phyloP scores from a whole-genome alignment of 805 yeast genomes.

The Wickerhamiella hasegawae region DNA sequence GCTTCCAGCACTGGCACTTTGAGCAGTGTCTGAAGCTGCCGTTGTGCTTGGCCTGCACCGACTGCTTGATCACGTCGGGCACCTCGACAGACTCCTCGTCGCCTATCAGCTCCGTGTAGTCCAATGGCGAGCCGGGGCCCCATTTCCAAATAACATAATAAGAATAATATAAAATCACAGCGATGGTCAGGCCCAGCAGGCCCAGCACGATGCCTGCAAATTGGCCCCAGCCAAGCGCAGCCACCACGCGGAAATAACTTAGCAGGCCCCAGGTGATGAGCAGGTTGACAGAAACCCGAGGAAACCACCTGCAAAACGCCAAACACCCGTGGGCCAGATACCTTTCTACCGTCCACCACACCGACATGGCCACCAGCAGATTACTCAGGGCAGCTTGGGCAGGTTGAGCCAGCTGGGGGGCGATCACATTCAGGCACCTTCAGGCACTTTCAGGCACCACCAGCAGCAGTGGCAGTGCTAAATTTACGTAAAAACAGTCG shows the following conservation, averaged over 20 bases:
- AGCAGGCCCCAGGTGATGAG: slow-evolving; percentile 21
- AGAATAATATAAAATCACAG: slow-evolving; percentile 2
- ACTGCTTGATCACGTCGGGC: slow-evolving; percentile 16
- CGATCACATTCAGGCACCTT: too few species aligned
- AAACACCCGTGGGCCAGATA: slow-evolving; percentile 5
- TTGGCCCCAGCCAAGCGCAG: not conserved
- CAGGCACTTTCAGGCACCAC: too few species aligned
- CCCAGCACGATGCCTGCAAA: not conserved
- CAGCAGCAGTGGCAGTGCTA: too few species aligned
- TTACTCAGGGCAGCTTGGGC: too few species aligned
- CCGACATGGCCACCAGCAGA: not conserved
- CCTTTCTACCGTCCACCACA: slow-evolving; percentile 8
- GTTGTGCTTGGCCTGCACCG: slow-evolving; percentile 25
- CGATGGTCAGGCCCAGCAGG: not conserved
- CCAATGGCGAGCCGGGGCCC: slow-evolving; percentile 24
- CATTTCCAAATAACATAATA: slow-evolving; percentile 17
- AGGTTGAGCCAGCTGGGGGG: too few species aligned
- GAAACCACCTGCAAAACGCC: slow-evolving; percentile 16
- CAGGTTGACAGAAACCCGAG: slow-evolving; percentile 18
- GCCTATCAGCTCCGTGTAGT: slow-evolving; percentile 10
- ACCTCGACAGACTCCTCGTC: slow-evolving; percentile 16
- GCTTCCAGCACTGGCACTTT: slow-evolving; percentile 28
- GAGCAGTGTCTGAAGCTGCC: slow-evolving; percentile 26
- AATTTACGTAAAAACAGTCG: too few species aligned
- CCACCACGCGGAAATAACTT: slow-evolving; percentile 8